A percentile compares a stretch with the other conserved stretches of the same genome.
Evolutionary conservation across 139 green algal genomes (phyloP).

Genomic region (Chlorella sp.): DNA sequence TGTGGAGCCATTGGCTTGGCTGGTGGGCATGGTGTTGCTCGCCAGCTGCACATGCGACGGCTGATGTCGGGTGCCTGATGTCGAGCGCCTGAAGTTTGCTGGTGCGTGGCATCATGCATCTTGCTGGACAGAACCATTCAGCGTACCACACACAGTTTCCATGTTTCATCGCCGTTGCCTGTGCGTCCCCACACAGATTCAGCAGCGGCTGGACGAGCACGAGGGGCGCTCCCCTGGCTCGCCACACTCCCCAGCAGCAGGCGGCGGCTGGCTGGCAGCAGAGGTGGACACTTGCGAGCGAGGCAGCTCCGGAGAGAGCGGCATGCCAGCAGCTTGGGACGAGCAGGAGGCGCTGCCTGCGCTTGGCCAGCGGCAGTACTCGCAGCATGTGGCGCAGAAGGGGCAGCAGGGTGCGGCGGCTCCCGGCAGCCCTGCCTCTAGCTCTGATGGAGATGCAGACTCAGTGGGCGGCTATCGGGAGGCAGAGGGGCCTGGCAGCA

Average conservation of each 20-base stretch:
- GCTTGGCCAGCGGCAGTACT: not conserved
- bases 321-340: slow-evolving; percentile 15
- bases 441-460: not conserved
- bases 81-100: no score
- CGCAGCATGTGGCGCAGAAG: not conserved
- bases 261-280: not conserved
- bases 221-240: not conserved
- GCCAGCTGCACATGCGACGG: no score
- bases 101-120: no score
- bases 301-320: not conserved
- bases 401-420: not conserved
- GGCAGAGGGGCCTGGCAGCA: not conserved
- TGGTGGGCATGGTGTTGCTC: no score
- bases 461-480: not conserved
- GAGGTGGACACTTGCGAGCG: not conserved
- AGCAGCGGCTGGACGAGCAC: not conserved
- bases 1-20: no score
- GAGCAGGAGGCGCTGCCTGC: not conserved
- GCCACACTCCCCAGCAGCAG: not conserved
- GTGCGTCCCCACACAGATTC: slow-evolving; percentile 10
- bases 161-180: no score
- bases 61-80: no score
- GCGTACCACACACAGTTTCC: no score
- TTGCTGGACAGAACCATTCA: no score
- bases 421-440: not conserved